Evolutionary conservation across 2,329 filamentous ascomycete genomes (phyloP).

Genomic region (Teratosphaeria zuluensis): DNA sequence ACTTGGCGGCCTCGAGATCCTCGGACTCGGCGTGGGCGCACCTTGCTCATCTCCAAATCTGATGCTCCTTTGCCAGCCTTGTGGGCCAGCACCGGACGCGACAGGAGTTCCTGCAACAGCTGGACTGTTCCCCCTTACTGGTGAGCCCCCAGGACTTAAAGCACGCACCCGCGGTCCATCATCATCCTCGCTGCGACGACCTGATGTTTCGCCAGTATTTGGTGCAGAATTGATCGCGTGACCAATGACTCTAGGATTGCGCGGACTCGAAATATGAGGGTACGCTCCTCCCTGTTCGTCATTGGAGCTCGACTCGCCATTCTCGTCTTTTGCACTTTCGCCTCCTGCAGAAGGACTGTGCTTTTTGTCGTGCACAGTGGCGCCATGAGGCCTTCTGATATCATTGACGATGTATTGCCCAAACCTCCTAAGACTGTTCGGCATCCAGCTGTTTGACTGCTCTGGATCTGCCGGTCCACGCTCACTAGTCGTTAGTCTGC

Average conservation of each 20-base stretch:
- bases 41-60: conserved; percentile 19
- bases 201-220: neutral
- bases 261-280: conserved; percentile 11
- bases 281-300: conserved; percentile 3
- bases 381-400: conserved; percentile 3
- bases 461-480: conserved; percentile 1
- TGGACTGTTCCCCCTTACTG: neutral
- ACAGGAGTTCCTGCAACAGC: neutral
- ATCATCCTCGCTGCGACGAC: neutral
- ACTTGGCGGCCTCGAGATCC: neutral
- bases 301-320: neutral
- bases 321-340: neutral
- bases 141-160: conserved; percentile 3
- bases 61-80: conserved; percentile 21
- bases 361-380: neutral
- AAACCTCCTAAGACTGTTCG: conserved; percentile 1
- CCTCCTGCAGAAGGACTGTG: neutral
- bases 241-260: conserved; percentile 11
- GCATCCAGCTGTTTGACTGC: conserved; percentile 2
- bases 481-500: conserved; percentile 4
- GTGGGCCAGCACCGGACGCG: neutral
- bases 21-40: neutral
- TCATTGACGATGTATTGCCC: conserved; percentile 6
- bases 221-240: conserved; percentile 7
- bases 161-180: conserved; percentile 5